Evolutionary conservation across 495 filamentous ascomycete species (phyloP), one percentile per base, ranked within the genome.

Genomic region (Penicillium cinerascens): DNA sequence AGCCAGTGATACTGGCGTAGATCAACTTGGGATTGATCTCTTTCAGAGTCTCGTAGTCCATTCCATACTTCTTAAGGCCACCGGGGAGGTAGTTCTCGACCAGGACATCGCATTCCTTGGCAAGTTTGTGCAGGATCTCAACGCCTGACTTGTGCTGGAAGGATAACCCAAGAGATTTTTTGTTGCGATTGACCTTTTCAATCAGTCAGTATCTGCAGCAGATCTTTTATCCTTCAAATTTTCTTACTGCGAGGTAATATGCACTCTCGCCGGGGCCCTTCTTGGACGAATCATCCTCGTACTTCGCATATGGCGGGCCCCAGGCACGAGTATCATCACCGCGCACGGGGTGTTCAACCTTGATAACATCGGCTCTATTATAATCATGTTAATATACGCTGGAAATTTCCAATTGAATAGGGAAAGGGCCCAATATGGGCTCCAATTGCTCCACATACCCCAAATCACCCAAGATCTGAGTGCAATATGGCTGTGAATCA

Each of bases 71-170:
- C 59, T 85, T 86, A n/a, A 97, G 79, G 4, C 87, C 83, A 2
- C 89, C 89, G 0, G 95, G 93, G 7, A 97, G 82, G 65, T 97
- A 98, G 59, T 98, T 98, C 70, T 98, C 93, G 2, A 98, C 93
- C 2, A 98, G 78, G 10, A 98, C 86, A 69, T 98, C 93, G 56
- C 87, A 92, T 63, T 88, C 82, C 50, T 86, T 82, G 13, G 82
- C 93, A 0, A 98, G 82, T 56, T 82, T 82, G 68, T 95, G 91
- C 1, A 98, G 76, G 47, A 98, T 90, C 7, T 87, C 81, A 13
- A 95, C 86, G 2, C 93, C 93, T 0, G 84, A 81, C 13, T 82
- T 78, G 56, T 93, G 85, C 49, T 91, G 86, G 60, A 97, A 98
- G 1, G 92, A 96, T 3, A 98, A 78, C 4, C 84, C 93, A 20